A percentile compares a stretch with the other conserved stretches of the same genome.
Evolutionary conservation across 2,329 filamentous ascomycete species (phyloP).

Genomic region (Harringtonia lauricola): DNA sequence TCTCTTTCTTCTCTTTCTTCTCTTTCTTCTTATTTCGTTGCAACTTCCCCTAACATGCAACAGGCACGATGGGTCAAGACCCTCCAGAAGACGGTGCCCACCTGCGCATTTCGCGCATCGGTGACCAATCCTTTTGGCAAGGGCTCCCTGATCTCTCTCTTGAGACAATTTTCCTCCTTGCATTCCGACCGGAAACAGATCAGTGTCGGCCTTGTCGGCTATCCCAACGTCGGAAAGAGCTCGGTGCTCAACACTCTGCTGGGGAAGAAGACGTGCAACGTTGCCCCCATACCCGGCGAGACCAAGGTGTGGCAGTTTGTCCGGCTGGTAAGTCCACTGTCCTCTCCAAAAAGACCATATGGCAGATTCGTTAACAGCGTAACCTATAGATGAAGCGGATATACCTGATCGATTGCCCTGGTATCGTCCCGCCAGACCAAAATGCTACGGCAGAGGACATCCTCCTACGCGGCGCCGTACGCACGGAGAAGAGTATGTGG

Average conservation of each 20-base stretch:
- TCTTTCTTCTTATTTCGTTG: constrained; percentile 16
- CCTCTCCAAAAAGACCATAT: too few relatives aligned
- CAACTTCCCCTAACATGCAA: constrained; percentile 15
- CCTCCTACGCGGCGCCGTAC: constrained; percentile 78
- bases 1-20: constrained; percentile 11
- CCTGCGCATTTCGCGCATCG: constrained; percentile 85
- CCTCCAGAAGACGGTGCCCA: constrained; percentile 85
- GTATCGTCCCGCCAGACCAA: constrained; percentile 83
- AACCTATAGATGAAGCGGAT: constrained; percentile 53
- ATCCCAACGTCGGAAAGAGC: constrained; percentile 92
- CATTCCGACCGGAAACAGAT: constrained; percentile 59
- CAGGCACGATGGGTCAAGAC: constrained; percentile 88
- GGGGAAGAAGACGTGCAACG: constrained; percentile 87
- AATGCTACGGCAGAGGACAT: constrained; percentile 80
- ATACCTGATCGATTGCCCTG: constrained; percentile 92
- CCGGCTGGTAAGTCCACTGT: constrained; percentile 21
- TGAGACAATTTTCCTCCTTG: constrained; percentile 84
- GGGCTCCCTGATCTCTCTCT: constrained; percentile 80
- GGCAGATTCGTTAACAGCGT: not conserved
- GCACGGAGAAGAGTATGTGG: constrained; percentile 61
- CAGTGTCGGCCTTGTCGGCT: constrained; percentile 63
- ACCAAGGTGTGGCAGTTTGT: constrained; percentile 60
- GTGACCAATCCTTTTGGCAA: constrained; percentile 97
- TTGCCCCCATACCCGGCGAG: constrained; percentile 84
- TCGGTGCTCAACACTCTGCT: constrained; percentile 91